A percentile compares a stretch with the other conserved stretches of the same genome.
Evolutionary conservation across 2,329 filamentous ascomycete genomes (phyloP).

Genomic region (Talaromyces sp.): DNA sequence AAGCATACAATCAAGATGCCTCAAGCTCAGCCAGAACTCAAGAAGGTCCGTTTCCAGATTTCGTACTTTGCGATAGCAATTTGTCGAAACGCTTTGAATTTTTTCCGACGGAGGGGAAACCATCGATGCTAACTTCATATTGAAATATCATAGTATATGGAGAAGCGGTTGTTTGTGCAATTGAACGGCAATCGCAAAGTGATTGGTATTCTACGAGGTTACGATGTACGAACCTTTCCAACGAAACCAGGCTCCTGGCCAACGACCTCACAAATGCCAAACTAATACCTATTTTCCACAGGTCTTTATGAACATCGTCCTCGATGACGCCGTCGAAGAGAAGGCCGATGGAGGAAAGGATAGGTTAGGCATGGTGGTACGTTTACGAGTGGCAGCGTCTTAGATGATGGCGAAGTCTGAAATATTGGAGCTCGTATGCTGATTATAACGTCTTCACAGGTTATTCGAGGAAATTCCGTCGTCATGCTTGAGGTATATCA

Average conservation of each 20-base stretch:
- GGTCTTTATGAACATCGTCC: constrained; percentile 97
- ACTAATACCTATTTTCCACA: constrained; percentile 36
- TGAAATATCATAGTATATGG: constrained; percentile 71
- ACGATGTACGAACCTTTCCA: constrained; percentile 66
- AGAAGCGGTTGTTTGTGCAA: constrained; percentile 97
- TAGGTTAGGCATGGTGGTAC: constrained; percentile 85
- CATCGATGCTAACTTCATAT: constrained; percentile 11
- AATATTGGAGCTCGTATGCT: not conserved
- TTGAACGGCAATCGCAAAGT: constrained; percentile 97
- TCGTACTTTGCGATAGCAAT: not conserved
- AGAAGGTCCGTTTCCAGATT: constrained; percentile 66
- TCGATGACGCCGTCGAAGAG: constrained; percentile 95
- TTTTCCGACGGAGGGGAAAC: not conserved
- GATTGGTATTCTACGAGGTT: constrained; percentile 87
- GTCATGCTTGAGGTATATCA: constrained; percentile 80
- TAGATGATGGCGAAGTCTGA: not conserved
- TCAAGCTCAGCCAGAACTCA: constrained; percentile 97
- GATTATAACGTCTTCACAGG: constrained; percentile 45
- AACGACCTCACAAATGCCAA: not conserved
- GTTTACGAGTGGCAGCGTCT: constrained; percentile 33
- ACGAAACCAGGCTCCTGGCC: not conserved
- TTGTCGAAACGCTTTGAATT: not conserved
- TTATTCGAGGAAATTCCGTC: constrained; percentile 96
- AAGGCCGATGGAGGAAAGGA: constrained; percentile 88
- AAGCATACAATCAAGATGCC: constrained; percentile 65